Evolutionary conservation across 352 stramenopile genomes (phyloP).

Genomic region (Thalassiosira exigua): DNA sequence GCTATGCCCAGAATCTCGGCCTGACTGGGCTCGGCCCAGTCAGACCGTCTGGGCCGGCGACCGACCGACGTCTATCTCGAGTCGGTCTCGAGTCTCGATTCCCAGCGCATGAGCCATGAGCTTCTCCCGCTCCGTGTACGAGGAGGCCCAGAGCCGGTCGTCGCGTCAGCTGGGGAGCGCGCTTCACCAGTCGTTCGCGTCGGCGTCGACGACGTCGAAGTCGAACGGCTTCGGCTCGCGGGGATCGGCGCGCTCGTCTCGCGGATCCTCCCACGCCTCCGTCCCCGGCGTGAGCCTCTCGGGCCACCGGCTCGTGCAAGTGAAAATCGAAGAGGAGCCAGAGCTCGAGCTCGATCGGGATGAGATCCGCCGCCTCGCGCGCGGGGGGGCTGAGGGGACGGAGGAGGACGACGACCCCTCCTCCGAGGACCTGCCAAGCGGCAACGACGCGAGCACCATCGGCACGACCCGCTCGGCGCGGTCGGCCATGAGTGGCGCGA

Average conservation of each 20-base stretch:
- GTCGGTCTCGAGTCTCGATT: too few relatives aligned
- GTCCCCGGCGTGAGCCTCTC: background rate
- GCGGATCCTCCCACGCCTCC: background rate
- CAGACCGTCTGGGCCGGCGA: too few relatives aligned
- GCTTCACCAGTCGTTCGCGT: background rate
- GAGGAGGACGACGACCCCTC: background rate
- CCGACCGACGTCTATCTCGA: too few relatives aligned
- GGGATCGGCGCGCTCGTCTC: background rate
- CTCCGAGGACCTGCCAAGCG: background rate
- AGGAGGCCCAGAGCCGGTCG: background rate
- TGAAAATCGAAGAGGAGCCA: background rate
- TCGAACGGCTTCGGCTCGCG: background rate
- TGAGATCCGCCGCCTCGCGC: background rate
- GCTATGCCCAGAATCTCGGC: too few relatives aligned
- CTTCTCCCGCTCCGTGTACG: background rate
- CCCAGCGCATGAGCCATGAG: too few relatives aligned
- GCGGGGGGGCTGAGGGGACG: background rate
- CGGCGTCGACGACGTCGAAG: background rate
- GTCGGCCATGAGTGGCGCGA: background rate
- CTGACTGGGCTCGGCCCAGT: too few relatives aligned
- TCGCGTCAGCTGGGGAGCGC: background rate
- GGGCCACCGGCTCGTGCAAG: slow-evolving; percentile 28
- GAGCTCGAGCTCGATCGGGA: background rate
- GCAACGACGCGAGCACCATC: slow-evolving; percentile 5
- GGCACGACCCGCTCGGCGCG: background rate